Evolutionary conservation across 2,329 filamentous ascomycete species (phyloP).

Genomic region (Paecilomyces dactylethromorphus): DNA sequence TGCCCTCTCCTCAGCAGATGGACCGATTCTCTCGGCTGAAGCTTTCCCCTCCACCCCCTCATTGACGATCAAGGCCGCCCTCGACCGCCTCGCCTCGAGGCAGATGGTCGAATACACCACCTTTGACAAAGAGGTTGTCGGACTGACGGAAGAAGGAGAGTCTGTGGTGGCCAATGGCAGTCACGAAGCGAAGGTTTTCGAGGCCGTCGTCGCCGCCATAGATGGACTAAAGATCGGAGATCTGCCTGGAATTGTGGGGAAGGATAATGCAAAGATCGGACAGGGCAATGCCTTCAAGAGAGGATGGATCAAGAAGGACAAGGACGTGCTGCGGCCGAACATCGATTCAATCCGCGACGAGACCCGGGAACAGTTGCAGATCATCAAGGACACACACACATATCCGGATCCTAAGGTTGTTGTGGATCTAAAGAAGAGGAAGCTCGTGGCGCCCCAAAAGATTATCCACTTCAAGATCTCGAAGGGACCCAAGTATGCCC

Average conservation of each 20-base stretch:
- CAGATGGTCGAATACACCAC: constrained; percentile 84
- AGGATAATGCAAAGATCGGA: constrained; percentile 57
- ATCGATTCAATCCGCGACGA: constrained; percentile 72
- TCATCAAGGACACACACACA: constrained; percentile 63
- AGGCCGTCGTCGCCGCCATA: constrained; percentile 62
- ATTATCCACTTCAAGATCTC: constrained; percentile 74
- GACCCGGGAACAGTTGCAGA: constrained; percentile 67
- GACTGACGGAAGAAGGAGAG: constrained; percentile 69
- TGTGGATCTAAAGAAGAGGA: constrained; percentile 82
- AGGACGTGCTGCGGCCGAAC: constrained; percentile 47
- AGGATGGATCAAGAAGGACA: constrained; percentile 62
- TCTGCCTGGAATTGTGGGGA: constrained; percentile 45
- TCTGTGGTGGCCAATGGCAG: constrained; percentile 68
- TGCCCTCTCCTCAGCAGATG: constrained; percentile 55
- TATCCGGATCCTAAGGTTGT: constrained; percentile 68
- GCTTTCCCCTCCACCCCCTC: constrained; percentile 62
- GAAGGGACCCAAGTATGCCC: constrained; percentile 83
- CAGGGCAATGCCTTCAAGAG: constrained; percentile 87
- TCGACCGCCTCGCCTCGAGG: constrained; percentile 78
- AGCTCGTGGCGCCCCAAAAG: constrained; percentile 78
- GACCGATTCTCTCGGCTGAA: constrained; percentile 60
- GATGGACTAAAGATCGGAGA: constrained; percentile 78
- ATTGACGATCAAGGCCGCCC: constrained; percentile 70
- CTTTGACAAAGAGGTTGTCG: constrained; percentile 68
- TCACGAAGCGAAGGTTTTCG: constrained; percentile 76